phyloP scores from a whole-genome alignment of 2,329 filamentous ascomycete genomes.

The Claviceps quebecensis region DNA sequence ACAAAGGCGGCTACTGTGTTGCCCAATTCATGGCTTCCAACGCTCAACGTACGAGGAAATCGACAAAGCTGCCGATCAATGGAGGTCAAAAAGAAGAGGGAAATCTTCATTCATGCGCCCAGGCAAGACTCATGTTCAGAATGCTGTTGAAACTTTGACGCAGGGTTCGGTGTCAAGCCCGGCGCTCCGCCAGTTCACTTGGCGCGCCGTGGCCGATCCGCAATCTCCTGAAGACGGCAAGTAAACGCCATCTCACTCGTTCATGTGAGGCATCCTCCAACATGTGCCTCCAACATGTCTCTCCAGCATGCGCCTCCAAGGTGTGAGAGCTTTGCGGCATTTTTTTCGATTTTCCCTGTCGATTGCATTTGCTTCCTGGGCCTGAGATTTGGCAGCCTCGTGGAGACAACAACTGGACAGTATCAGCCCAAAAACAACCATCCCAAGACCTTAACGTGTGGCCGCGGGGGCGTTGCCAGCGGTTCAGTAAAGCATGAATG shows the following conservation, averaged over 20 bases:
- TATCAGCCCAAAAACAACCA: background rate
- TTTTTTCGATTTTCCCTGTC: background rate
- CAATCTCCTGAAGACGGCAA: background rate
- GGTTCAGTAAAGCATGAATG: background rate
- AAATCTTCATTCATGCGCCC: background rate
- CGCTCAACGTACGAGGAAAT: background rate
- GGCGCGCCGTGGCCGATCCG: background rate
- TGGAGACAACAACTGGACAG: background rate
- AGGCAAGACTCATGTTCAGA: background rate
- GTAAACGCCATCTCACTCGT: background rate
- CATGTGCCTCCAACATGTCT: too few species aligned
- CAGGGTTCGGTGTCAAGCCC: conserved; percentile 2
- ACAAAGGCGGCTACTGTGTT: conserved; percentile 1
- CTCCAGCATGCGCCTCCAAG: background rate
- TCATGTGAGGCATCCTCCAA: background rate
- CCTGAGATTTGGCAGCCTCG: background rate
- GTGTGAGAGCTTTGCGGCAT: background rate
- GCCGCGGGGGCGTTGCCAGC: background rate
- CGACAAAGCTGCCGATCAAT: background rate
- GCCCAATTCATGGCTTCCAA: conserved; percentile 2
- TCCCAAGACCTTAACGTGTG: background rate
- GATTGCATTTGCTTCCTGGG: background rate
- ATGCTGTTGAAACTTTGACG: background rate
- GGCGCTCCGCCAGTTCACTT: background rate
- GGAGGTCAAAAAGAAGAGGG: background rate